Conservation (phyloP, 208 protist genomes). For the Kentomonas sorsogonicus region DNA sequence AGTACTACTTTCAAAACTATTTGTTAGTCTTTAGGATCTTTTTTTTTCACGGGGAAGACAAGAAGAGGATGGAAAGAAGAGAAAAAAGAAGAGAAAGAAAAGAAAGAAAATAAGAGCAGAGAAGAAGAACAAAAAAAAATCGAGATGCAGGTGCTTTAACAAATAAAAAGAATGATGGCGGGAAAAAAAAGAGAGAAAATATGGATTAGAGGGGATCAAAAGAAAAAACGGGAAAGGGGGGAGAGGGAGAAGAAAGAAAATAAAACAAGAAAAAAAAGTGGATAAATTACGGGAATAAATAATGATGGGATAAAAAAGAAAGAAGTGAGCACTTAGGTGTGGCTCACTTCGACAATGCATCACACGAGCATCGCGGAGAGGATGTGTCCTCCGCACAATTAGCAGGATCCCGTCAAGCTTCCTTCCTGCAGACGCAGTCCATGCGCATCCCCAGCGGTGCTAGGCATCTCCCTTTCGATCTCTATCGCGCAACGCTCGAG, state of each 20-base stretch:
- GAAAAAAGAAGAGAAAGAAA: conserved; percentile 8
- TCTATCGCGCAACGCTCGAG: too few species aligned
- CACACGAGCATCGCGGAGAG: background rate
- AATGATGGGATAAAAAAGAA: conserved; percentile 5
- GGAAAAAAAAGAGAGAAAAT: conserved; percentile 3
- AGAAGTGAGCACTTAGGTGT: conserved; percentile 11
- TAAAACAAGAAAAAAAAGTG: conserved; percentile 10
- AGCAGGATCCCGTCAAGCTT: too few species aligned
- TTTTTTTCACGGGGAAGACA: conserved; percentile 16
- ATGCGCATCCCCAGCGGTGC: too few species aligned
- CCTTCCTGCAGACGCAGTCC: too few species aligned
- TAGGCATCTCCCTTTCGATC: too few species aligned
- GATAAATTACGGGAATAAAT: conserved; percentile 9
- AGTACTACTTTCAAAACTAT: too few species aligned
- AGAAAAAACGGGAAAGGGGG: conserved; percentile 7
- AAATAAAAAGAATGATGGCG: background rate
- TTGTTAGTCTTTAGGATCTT: too few species aligned
- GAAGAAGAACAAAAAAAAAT: conserved; percentile 7
- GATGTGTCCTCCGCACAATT: too few species aligned
- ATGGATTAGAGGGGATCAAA: background rate
- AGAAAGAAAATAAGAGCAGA: conserved; percentile 10
- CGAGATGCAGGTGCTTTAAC: background rate
- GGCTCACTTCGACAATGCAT: background rate
- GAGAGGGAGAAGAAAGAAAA: conserved; percentile 5
- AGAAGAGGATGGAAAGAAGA: conserved; percentile 12